These are phyloP conservation scores for Cryptococcus deneoformans DNA, from an alignment of 1,284 basidiomycete species.

Conservation along the genomic window DNA sequence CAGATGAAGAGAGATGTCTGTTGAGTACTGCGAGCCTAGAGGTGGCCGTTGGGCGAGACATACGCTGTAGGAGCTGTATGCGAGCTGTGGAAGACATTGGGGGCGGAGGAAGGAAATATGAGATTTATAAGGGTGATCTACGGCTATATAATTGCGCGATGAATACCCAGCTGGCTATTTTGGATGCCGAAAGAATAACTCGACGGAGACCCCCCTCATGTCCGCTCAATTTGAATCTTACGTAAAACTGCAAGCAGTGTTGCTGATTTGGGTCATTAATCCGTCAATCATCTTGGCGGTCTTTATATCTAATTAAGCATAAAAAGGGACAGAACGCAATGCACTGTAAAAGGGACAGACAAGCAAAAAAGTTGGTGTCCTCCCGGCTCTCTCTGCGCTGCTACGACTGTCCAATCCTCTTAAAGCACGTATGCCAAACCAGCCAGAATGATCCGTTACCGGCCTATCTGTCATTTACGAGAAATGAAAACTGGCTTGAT, in stretches of 20 bases:
- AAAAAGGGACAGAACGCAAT: too few relatives aligned
- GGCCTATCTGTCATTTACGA: constrained; percentile 35
- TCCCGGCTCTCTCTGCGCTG: constrained; percentile 46
- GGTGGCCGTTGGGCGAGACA: constrained; percentile 1
- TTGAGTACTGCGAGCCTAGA: constrained; percentile 26
- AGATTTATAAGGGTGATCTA: not conserved
- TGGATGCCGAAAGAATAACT: not conserved
- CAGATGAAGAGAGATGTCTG: constrained; percentile 25
- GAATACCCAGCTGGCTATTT: not conserved
- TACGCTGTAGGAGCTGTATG: not conserved
- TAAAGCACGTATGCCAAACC: constrained; percentile 43
- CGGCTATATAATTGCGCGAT: not conserved
- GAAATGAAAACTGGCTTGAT: constrained; percentile 37
- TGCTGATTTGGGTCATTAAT: too few relatives aligned
- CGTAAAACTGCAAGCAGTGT: too few relatives aligned
- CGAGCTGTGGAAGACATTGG: constrained; percentile 5
- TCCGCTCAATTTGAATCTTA: too few relatives aligned
- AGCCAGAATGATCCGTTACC: constrained; percentile 49
- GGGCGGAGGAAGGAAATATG: not conserved
- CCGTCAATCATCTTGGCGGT: too few relatives aligned
- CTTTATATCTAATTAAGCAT: too few relatives aligned
- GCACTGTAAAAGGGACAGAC: not conserved
- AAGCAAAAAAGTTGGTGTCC: constrained; percentile 40
- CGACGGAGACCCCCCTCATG: too few relatives aligned
- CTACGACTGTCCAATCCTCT: constrained; percentile 44